Evolutionary conservation across 768 basidiomycete species (phyloP), one percentile per base, ranked within the genome.

Genomic region (Cubamyces sp.): DNA sequence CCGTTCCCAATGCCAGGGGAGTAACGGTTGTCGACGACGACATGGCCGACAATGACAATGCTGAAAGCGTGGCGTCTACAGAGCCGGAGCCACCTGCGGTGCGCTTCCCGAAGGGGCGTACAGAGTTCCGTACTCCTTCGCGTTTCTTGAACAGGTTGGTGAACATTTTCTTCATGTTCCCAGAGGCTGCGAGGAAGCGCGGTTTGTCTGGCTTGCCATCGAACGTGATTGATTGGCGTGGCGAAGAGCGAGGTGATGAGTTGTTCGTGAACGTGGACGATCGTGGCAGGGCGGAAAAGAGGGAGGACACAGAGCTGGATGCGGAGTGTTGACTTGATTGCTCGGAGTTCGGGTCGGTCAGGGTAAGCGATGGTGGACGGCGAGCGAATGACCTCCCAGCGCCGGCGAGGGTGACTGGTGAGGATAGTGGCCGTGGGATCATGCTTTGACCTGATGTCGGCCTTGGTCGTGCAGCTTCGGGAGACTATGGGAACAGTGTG

Each of bases 131-230:
- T 23, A 37, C 9, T 12, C 55, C 50, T 12, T 64, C 63, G 25
- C 59, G 59, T 14, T 60, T 60, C 57, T 64, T 64, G 48, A 64
- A 64, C 3, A 64, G 54, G 48, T 64, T 64, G 41, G 63, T 46
- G 54, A 64, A 64, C 54, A 64, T 60, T 54, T 60, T 60, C 58
- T 64, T 64, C 49, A 64, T 26, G 48, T 64, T 64, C 21, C 58
- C 63, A 11, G 63, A 60, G 3, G 63, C 42, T 4, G 48, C 28
- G 15, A 49, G 63, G 54, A 64, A 64, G 19, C 58, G 54, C 1
- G 54, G 23, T 39, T 64, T 64, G 16, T 60, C 63, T 23, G 30
- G 9, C 42, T 60, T 60, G 54, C 40, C 39, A 19, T 60, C 59
- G 23, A 54, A 64, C 11, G 52, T 54, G 34, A 51, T 18, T 0